Evolutionary conservation across 2,329 filamentous ascomycete genomes (phyloP).

Genomic region (Lithohypha guttulata): DNA sequence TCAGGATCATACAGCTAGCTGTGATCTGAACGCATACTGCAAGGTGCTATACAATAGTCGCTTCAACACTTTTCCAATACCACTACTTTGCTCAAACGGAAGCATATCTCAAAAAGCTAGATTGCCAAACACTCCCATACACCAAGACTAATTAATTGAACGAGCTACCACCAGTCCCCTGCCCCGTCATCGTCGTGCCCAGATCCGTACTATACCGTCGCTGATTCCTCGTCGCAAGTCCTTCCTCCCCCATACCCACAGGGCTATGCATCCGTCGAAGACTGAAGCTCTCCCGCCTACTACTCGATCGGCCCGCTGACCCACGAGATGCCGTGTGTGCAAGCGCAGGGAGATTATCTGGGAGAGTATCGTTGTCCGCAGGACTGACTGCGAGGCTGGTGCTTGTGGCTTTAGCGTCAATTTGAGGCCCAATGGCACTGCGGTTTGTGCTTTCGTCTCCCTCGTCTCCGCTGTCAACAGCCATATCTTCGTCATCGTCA

Average conservation of each 20-base stretch:
- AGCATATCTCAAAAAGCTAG: not conserved
- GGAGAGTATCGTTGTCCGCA: constrained; percentile 4
- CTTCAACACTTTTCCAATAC: not conserved
- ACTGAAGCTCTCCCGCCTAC: constrained; percentile 11
- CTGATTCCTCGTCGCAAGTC: constrained; percentile 16
- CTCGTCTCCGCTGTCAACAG: constrained; percentile 19
- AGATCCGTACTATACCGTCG: constrained; percentile 23
- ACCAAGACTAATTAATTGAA: too few relatives aligned
- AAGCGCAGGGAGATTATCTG: constrained; percentile 9
- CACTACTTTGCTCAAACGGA: not conserved
- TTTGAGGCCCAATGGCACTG: not conserved
- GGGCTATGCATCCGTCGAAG: constrained; percentile 21
- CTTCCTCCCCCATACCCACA: constrained; percentile 20
- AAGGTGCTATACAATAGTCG: not conserved
- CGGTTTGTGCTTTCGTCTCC: constrained; percentile 9
- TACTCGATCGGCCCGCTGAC: constrained; percentile 8
- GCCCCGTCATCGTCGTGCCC: constrained; percentile 21
- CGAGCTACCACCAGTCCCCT: constrained; percentile 21
- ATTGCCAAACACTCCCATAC: constrained; percentile 5
- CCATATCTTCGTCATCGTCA: constrained; percentile 17
- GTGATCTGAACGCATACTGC: not conserved
- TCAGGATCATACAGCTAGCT: not conserved
- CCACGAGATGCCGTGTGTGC: constrained; percentile 9
- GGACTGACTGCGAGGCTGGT: not conserved
- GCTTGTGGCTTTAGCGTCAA: not conserved